Conservation (phyloP, 257 asterid species). For the Nicotiana noctiflora region DNA sequence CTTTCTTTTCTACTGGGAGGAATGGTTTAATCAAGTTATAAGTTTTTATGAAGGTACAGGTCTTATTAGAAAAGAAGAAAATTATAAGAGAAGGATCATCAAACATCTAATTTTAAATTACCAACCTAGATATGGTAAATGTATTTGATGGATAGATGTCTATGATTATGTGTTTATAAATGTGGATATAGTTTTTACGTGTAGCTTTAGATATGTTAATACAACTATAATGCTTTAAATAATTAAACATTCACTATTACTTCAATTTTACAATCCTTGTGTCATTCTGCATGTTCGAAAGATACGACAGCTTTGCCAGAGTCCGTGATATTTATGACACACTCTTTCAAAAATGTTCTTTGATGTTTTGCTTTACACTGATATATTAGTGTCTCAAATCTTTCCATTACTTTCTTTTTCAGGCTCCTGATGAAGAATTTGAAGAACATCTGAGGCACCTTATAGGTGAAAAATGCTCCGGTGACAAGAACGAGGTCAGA, state of each 20-base stretch:
- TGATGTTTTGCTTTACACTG: not conserved
- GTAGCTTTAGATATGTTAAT: not conserved
- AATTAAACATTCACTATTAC: not conserved
- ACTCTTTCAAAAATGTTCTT: not conserved
- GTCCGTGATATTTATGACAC: not conserved
- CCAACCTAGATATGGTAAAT: not conserved
- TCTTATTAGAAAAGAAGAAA: not conserved
- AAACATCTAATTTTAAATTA: not conserved
- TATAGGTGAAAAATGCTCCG: slow-evolving; percentile 74
- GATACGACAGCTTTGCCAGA: not conserved
- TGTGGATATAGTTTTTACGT: not conserved
- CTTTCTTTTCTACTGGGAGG: too few species aligned
- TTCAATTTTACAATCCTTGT: not conserved
- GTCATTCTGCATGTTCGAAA: not conserved
- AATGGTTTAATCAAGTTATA: too few species aligned
- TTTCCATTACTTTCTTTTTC: not conserved
- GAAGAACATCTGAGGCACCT: slow-evolving; percentile 87
- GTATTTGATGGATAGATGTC: not conserved
- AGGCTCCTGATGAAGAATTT: slow-evolving; percentile 99
- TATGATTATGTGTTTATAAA: not conserved
- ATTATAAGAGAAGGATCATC: not conserved
- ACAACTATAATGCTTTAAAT: not conserved
- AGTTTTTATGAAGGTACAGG: not conserved
- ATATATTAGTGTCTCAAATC: not conserved
- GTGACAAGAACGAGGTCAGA: slow-evolving; percentile 78